These are phyloP conservation scores for Mycena galericulata DNA, from an alignment of 768 basidiomycete species.

Conservation along the genomic window DNA sequence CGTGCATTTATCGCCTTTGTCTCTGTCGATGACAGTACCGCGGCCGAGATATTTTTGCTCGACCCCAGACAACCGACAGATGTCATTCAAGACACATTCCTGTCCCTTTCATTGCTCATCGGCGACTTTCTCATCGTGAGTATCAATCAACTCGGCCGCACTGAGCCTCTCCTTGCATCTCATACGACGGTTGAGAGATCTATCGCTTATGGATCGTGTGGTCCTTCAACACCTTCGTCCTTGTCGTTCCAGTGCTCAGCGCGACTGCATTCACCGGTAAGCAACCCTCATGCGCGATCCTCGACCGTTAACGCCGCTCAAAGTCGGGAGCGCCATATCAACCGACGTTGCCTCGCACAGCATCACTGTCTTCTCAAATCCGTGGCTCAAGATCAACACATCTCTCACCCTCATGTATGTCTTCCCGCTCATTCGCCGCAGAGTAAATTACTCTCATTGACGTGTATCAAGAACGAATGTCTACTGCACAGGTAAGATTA, in stretches of 20 bases:
- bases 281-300: not conserved
- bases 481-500: conserved; percentile 7
- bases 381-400: not conserved
- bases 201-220: conserved; percentile 15
- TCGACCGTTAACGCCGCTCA: not conserved
- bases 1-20: conserved; percentile 3
- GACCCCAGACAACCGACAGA: not conserved
- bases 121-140: conserved; percentile 13
- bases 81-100: not conserved
- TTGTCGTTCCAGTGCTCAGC: not conserved
- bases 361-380: not conserved
- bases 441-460: not conserved
- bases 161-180: too few species aligned
- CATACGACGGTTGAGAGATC: not conserved
- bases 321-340: not conserved
- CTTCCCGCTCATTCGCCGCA: too few species aligned
- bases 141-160: not conserved
- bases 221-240: not conserved
- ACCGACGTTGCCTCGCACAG: not conserved
- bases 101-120: not conserved
- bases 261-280: not conserved
- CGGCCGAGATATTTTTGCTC: not conserved
- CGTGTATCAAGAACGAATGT: not conserved
- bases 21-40: not conserved
- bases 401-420: not conserved